phyloP scores from a whole-genome alignment of 495 filamentous ascomycete genomes.

The Aspergillus avenaceus region DNA sequence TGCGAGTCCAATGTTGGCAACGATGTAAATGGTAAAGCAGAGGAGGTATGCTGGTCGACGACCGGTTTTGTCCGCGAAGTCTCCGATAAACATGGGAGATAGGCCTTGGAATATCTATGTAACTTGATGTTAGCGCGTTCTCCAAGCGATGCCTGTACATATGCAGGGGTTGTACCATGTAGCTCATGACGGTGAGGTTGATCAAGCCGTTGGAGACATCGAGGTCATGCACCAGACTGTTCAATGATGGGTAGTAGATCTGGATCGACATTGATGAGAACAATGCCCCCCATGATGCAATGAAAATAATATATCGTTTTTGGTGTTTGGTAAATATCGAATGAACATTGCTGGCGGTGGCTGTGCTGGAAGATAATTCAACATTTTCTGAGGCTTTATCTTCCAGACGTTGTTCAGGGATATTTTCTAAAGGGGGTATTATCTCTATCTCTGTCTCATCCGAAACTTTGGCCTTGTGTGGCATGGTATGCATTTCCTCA shows the following conservation, averaged over 20 bases:
- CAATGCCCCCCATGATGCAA: constrained; percentile 26
- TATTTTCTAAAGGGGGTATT: too few relatives aligned
- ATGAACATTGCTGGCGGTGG: too few relatives aligned
- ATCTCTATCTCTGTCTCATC: too few relatives aligned
- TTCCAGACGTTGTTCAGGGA: too few relatives aligned
- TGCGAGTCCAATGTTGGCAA: constrained; percentile 44
- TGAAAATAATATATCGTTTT: constrained; percentile 16
- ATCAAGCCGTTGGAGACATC: constrained; percentile 35
- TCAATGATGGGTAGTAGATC: constrained; percentile 48
- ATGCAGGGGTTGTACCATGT: constrained; percentile 31
- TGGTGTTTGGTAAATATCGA: constrained; percentile 5
- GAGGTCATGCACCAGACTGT: constrained; percentile 35
- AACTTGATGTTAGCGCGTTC: too few relatives aligned
- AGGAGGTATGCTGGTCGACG: constrained; percentile 46
- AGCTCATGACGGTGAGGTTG: constrained; percentile 50
- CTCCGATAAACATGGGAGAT: constrained; percentile 46
- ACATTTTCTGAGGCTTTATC: too few relatives aligned
- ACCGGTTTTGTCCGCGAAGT: constrained; percentile 46
- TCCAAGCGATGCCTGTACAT: too few relatives aligned
- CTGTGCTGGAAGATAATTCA: too few relatives aligned
- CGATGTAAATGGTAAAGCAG: constrained; percentile 44
- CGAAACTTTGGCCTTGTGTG: too few relatives aligned
- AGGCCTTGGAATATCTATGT: constrained; percentile 46
- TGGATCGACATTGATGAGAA: constrained; percentile 42
- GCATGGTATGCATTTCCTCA: too few relatives aligned